Conservation (phyloP, 306 rosid species). For the Glycine soja region DNA sequence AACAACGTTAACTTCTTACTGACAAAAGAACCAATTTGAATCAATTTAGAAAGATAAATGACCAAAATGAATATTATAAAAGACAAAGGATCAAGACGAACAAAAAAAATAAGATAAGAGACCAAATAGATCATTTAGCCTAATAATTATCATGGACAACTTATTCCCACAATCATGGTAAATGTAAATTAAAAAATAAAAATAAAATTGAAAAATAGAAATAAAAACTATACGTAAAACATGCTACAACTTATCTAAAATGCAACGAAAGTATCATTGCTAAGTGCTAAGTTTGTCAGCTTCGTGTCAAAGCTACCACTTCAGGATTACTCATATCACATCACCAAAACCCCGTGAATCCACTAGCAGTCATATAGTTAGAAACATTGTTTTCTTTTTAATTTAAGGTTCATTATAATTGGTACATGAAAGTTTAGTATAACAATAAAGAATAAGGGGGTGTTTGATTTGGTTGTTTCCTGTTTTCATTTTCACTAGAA, state of each 20-base stretch:
- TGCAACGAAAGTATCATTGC: conserved; percentile 14
- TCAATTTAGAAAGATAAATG: too few relatives aligned
- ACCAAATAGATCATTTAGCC: too few relatives aligned
- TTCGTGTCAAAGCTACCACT: conserved; percentile 25
- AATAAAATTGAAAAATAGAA: not conserved
- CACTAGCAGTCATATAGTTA: conserved; percentile 25
- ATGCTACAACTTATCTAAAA: conserved; percentile 29
- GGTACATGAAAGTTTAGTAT: conserved; percentile 19
- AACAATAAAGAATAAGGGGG: conserved; percentile 33
- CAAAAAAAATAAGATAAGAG: too few relatives aligned
- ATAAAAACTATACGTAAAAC: not conserved
- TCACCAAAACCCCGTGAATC: conserved; percentile 38
- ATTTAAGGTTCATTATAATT: conserved; percentile 18
- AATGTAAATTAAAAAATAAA: not conserved
- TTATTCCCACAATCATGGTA: conserved; percentile 38
- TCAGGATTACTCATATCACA: conserved; percentile 21
- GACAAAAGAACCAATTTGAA: too few relatives aligned
- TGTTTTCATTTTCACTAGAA: too few relatives aligned
- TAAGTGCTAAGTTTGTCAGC: conserved; percentile 16
- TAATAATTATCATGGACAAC: conserved; percentile 31
- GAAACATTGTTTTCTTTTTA: conserved; percentile 12
- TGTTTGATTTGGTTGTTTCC: too few relatives aligned
- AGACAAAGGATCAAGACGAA: too few relatives aligned
- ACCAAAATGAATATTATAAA: too few relatives aligned
- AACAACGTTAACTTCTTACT: too few relatives aligned